Evolutionary conservation across 2,329 filamentous ascomycete species (phyloP).

Genomic region (Colletotrichum siamense): DNA sequence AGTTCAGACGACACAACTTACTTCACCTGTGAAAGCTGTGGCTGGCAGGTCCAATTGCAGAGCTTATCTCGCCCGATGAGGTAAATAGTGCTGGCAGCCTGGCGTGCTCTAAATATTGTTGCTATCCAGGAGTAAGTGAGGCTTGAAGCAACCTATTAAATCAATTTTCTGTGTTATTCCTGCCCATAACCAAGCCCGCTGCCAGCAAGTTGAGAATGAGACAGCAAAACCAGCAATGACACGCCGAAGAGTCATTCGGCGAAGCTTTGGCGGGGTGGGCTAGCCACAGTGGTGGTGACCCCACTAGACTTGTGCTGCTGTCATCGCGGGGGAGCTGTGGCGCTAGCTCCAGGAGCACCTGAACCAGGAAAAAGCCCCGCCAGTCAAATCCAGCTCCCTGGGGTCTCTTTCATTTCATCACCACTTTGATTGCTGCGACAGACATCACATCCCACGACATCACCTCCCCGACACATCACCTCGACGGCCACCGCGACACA

Average conservation of each 20-base stretch:
- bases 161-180: not conserved
- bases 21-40: not conserved
- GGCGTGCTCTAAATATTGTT: not conserved
- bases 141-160: not conserved
- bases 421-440: not conserved
- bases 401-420: not conserved
- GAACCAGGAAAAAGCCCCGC: not conserved
- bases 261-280: conserved; percentile 2
- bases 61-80: not conserved
- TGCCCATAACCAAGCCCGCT: not conserved
- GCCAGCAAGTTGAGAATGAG: not conserved
- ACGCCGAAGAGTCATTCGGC: not conserved
- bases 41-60: not conserved
- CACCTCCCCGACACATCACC: not conserved
- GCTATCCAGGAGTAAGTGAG: not conserved
- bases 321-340: conserved; percentile 5
- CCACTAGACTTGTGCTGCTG: not conserved
- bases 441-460: not conserved
- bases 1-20: not conserved
- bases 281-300: not conserved
- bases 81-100: not conserved
- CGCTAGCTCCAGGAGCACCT: not conserved
- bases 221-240: not conserved
- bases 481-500: not conserved
- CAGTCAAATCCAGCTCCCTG: not conserved